Evolutionary conservation across 1,284 basidiomycete genomes (phyloP).

Genomic region (Schizopora paradoxa): DNA sequence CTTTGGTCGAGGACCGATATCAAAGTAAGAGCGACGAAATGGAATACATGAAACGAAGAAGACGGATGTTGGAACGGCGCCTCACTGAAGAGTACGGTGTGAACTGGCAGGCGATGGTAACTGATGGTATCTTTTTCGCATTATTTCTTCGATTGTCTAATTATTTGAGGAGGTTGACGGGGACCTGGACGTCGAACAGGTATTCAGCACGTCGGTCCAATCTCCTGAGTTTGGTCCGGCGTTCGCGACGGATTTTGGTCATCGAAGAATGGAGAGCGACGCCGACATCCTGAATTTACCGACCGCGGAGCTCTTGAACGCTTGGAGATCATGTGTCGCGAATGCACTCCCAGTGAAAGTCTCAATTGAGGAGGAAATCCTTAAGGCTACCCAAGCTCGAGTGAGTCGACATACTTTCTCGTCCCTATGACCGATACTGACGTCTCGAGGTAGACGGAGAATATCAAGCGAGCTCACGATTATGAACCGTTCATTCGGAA

Average conservation of each 20-base stretch:
- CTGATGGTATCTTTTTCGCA: conserved; percentile 11
- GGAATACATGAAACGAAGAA: conserved; percentile 47
- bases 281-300: conserved; percentile 42
- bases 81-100: conserved; percentile 30
- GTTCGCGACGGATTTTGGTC: conserved; percentile 42
- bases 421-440: conserved; percentile 1
- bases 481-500: conserved; percentile 53
- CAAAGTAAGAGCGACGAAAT: conserved; percentile 45
- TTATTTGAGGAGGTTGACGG: conserved; percentile 34
- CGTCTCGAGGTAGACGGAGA: conserved; percentile 39
- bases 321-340: conserved; percentile 45
- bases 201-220: conserved; percentile 31
- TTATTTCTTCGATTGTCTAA: neutral
- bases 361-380: conserved; percentile 46
- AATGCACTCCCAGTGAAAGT: conserved; percentile 38
- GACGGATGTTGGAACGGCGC: conserved; percentile 38
- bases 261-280: conserved; percentile 38
- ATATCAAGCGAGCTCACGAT: conserved; percentile 52
- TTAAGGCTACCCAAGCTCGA: conserved; percentile 37
- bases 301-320: conserved; percentile 28
- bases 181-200: conserved; percentile 27
- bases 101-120: conserved; percentile 38
- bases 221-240: conserved; percentile 23
- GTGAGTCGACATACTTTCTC: conserved; percentile 38
- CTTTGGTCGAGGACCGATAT: conserved; percentile 49